Base-by-base conservation (phyloP, 805 yeast species). In the Yamadazyma scolyti region DNA sequence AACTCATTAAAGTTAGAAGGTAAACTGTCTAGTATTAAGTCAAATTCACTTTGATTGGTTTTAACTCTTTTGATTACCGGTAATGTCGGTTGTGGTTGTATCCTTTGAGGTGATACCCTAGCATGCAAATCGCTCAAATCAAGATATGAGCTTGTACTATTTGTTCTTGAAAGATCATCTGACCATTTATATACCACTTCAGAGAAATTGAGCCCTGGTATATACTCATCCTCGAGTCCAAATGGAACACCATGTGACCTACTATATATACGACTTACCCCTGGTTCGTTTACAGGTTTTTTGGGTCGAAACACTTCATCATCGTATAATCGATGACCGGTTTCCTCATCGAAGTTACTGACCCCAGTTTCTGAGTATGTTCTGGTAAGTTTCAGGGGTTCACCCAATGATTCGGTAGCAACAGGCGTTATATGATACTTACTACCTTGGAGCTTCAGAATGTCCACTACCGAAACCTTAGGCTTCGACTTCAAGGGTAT, bases 221-320 rank as follows among this genome's bases (percentile, higher is more conserved):
- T 71, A 46, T 82, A 83, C 47, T 84, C 93, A 50, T 82, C 90
- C 46, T 78, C 82, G 42, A 82, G 60, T 1, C 86, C 88, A 20
- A 35, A 47, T 21, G 48, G 50, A 7, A 34, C 26, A 26, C 55
- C 54, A 23, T 63, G 66, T 1, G 66, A 59, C 5, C 60, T 43
- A 8, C 61, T 46, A 40, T 58, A 60, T 20, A 61, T 47, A 38
- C 47, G 48, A 16, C 43, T 32, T 4, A 41, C 28, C 3, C 37
- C 40, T 2, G 25, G 15, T 9, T 27, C 27, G 14, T 20, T 14
- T 3, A 20, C 16, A 14, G 35, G 26, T 24, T 33, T 44, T 31
- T 44, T 56, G 2, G 78, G 74, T 25, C 79, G 55, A 35, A 74
- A 71, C 26, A 58, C 59, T 25, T 69, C 68, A 48, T 76, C 81